A percentile compares a stretch with the other conserved stretches of the same genome.
Evolutionary conservation across 257 asterid species (phyloP).

Genomic region (Gentiana dahurica): DNA sequence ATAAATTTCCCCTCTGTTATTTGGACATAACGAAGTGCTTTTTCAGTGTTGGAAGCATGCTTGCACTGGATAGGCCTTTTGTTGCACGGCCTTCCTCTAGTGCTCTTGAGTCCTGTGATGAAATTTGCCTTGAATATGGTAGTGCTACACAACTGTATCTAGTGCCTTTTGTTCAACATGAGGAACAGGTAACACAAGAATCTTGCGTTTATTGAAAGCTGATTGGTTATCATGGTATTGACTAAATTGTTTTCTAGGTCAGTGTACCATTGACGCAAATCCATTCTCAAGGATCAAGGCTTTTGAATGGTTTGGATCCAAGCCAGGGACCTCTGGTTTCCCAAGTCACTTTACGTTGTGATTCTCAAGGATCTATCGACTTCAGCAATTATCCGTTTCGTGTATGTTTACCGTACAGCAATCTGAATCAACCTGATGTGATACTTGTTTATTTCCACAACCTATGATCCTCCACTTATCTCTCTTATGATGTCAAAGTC

Average conservation of each 20-base stretch:
- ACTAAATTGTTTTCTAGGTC: constrained; percentile 40
- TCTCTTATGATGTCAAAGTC: constrained; percentile 28
- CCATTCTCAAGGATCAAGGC: constrained; percentile 59
- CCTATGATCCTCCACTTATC: constrained; percentile 2
- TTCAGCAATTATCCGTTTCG: constrained; percentile 78
- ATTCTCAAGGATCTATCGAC: constrained; percentile 87
- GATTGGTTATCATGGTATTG: constrained; percentile 1
- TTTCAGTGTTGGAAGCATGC: constrained; percentile 86
- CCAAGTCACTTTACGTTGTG: constrained; percentile 82
- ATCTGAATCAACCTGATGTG: not conserved
- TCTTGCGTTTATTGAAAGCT: constrained; percentile 6
- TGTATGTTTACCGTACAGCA: constrained; percentile 38
- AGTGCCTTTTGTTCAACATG: constrained; percentile 65
- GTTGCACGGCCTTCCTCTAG: constrained; percentile 42
- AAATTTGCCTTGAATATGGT: constrained; percentile 73
- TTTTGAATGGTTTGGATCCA: constrained; percentile 30
- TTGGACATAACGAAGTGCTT: constrained; percentile 14
- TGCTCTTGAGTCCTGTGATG: constrained; percentile 33
- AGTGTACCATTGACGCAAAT: constrained; percentile 60
- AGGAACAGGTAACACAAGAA: constrained; percentile 54
- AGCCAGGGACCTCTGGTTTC: constrained; percentile 65
- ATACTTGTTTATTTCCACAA: not conserved
- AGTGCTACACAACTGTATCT: constrained; percentile 74
- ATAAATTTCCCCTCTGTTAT: constrained; percentile 1
- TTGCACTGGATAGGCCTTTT: constrained; percentile 84